Percentiles rank a stretch among this genome's conserved stretches.
Evolutionary conservation across 2,329 filamentous ascomycete genomes (phyloP).

Genomic region (Cercospora zeina): DNA sequence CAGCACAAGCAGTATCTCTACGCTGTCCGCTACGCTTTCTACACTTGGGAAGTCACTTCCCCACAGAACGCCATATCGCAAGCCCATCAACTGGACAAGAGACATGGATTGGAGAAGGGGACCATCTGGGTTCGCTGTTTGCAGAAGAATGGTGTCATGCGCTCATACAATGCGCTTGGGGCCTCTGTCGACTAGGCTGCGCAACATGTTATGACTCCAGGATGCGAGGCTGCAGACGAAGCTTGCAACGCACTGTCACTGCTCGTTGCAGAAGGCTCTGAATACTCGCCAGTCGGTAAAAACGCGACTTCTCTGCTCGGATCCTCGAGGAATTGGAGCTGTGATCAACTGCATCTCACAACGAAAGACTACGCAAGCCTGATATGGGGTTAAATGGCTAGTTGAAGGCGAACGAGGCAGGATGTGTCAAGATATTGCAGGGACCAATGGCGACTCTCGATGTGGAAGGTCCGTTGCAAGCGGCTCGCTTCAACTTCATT

Average conservation of each 20-base stretch:
- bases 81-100: conserved; percentile 1
- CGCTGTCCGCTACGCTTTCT: conserved; percentile 7
- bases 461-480: background rate
- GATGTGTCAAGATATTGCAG: background rate
- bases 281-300: background rate
- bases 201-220: background rate
- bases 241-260: background rate
- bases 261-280: background rate
- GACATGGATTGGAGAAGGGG: background rate
- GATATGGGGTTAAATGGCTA: background rate
- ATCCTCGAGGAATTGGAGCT: background rate
- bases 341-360: background rate
- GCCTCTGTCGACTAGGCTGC: background rate
- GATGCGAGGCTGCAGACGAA: background rate
- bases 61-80: background rate
- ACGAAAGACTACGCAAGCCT: background rate
- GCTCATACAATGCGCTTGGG: conserved; percentile 1
- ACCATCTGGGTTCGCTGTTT: background rate
- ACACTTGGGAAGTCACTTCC: background rate
- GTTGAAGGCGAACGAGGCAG: background rate
- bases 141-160: background rate
- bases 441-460: background rate
- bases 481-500: background rate
- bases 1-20: conserved; percentile 15
- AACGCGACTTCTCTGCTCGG: background rate